Conservation (phyloP, 2,329 filamentous ascomycete genomes). For the Verticillium alfalfae region DNA sequence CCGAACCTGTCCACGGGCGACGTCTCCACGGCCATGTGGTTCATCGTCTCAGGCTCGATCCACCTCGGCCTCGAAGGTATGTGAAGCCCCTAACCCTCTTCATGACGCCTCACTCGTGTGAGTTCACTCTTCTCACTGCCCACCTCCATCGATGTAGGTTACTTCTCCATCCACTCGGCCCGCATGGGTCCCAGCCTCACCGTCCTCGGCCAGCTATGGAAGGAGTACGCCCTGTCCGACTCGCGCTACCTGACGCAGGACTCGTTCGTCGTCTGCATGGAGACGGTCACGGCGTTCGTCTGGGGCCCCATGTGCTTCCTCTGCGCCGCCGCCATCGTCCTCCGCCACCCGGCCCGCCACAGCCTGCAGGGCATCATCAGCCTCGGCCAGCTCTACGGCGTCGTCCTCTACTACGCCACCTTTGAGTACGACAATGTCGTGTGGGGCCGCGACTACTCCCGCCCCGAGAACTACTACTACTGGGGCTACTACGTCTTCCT, state of each 20-base stretch:
- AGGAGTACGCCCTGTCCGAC: conserved; percentile 52
- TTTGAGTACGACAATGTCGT: conserved; percentile 34
- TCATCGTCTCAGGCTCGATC: conserved; percentile 60
- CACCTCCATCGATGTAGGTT: conserved; percentile 34
- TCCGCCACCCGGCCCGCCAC: conserved; percentile 38
- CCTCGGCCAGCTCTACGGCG: conserved; percentile 45
- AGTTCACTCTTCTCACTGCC: neutral
- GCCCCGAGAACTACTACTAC: conserved; percentile 47
- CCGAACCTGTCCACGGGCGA: conserved; percentile 50
- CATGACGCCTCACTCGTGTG: rapidly evolving
- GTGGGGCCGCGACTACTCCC: conserved; percentile 35
- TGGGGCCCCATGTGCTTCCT: conserved; percentile 50
- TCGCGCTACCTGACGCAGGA: conserved; percentile 49
- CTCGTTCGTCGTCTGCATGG: conserved; percentile 50
- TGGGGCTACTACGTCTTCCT: conserved; percentile 47
- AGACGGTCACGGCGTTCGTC: conserved; percentile 43
- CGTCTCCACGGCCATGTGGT: conserved; percentile 64
- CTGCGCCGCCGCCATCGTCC: conserved; percentile 36
- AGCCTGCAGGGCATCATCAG: conserved; percentile 41
- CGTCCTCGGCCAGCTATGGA: conserved; percentile 51
- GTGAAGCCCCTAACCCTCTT: neutral
- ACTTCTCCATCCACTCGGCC: conserved; percentile 39
- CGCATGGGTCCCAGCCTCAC: conserved; percentile 31
- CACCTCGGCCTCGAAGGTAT: conserved; percentile 36
- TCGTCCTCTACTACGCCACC: conserved; percentile 46